phyloP scores from a whole-genome alignment of 108 stramenopile genomes.

The Nannochloropsis granulata region DNA sequence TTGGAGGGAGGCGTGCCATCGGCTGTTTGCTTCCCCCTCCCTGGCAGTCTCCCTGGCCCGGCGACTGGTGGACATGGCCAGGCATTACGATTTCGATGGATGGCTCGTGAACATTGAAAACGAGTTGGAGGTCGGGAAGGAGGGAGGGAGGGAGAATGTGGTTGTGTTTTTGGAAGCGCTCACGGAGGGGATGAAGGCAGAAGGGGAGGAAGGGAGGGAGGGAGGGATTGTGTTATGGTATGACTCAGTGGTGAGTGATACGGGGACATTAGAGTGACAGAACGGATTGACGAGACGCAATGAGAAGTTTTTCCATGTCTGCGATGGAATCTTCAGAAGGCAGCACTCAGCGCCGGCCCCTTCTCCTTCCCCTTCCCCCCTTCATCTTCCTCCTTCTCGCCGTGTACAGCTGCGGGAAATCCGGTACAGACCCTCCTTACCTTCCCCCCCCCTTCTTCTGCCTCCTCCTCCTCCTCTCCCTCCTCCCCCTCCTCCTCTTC shows the following conservation, averaged over 20 bases:
- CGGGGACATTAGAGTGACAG: not conserved
- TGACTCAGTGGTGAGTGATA: not conserved
- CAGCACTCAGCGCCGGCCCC: not conserved
- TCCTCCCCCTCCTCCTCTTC: too few species aligned
- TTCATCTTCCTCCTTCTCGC: too few species aligned
- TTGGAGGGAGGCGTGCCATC: not conserved
- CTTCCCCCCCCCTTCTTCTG: too few species aligned
- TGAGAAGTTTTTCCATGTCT: not conserved
- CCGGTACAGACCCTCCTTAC: too few species aligned
- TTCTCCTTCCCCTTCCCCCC: not conserved
- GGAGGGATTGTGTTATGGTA: not conserved
- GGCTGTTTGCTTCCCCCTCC: not conserved
- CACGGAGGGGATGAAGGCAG: not conserved
- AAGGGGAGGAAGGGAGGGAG: too few species aligned
- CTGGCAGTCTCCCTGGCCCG: not conserved
- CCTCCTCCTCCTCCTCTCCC: too few species aligned
- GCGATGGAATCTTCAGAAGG: not conserved
- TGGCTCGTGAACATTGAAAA: not conserved
- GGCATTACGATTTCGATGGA: not conserved
- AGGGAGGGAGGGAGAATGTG: not conserved
- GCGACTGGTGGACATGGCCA: not conserved
- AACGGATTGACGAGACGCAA: not conserved
- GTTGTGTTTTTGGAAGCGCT: not conserved
- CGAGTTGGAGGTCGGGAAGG: not conserved
- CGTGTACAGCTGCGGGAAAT: too few species aligned